Conservation (phyloP, 768 basidiomycete genomes). For the Hysterangium stoloniferum region DNA sequence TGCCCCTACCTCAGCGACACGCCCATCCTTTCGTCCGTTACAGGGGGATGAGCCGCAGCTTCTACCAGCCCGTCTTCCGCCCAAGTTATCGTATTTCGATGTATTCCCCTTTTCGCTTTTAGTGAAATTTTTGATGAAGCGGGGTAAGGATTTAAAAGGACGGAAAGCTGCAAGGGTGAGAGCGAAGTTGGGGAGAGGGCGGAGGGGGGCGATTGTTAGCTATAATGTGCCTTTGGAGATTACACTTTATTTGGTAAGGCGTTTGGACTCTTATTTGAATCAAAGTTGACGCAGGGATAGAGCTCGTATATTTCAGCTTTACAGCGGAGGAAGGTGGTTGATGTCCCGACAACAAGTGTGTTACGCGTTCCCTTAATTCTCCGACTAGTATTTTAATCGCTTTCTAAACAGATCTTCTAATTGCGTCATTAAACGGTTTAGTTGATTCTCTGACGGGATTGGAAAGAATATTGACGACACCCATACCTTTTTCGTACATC, state of each 20-base stretch:
- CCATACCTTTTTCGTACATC: constrained; percentile 66
- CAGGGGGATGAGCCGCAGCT: constrained; percentile 40
- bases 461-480: constrained; percentile 67
- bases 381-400: background rate
- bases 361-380: constrained; percentile 10
- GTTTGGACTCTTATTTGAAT: background rate
- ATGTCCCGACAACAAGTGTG: constrained; percentile 57
- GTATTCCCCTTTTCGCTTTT: constrained; percentile 64
- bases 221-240: constrained; percentile 67
- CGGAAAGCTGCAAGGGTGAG: constrained; percentile 50
- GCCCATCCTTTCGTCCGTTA: constrained; percentile 15
- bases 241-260: constrained; percentile 54
- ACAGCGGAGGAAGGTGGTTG: constrained; percentile 45
- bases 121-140: constrained; percentile 36
- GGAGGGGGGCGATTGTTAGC: constrained; percentile 20
- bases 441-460: constrained; percentile 62
- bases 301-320: constrained; percentile 60
- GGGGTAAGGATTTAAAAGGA: constrained; percentile 48
- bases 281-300: constrained; percentile 26
- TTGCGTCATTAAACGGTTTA: constrained; percentile 43
- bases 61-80: constrained; percentile 48
- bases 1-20: background rate
- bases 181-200: constrained; percentile 32
- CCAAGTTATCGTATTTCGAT: constrained; percentile 53
- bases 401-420: constrained; percentile 34